Base-by-base conservation (phyloP, 2,329 filamentous ascomycete genomes). In the Beauveria brongniartii region DNA sequence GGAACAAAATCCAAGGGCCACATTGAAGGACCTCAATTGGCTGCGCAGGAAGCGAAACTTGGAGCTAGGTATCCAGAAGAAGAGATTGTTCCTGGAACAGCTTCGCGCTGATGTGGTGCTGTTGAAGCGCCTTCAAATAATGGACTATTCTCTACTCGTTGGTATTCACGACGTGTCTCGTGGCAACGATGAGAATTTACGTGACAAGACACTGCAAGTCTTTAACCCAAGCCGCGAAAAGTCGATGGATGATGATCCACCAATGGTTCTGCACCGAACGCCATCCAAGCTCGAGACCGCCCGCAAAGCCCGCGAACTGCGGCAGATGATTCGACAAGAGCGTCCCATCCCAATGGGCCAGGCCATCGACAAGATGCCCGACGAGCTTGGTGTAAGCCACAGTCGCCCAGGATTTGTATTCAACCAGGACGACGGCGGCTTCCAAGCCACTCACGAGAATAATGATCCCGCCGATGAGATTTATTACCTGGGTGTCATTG, bases 401-500 rank as follows among this genome's bases (percentile, higher is more conserved):
- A 86, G 82, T 66, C 87, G 88, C 50, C 76, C 78, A 22, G 83
- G 84, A 57, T 89, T 92, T 66, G 86, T 93, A 65, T 99, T 97
- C 73, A 97, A 96, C 72, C 86, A 88, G 62, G 93, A 97, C 67
- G 93, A 97, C 70, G 94, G 94, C 54, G 94, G 94, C 3, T 92
- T 97, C 74, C 83, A 88, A 67, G 93, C 94, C 14, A 97, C 94
- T 1, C 92, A 97, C 70, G 92, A 97, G 73, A 87, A 96, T 73
- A 89, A 96, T 64, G 77, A 79, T 18, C 85, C 90, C 1, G 92
- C 89, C 2, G 91, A 97, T 59, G 91, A 96, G 75, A 92, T 99
- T 47, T 99, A 99, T 75, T 99, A 99, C 72, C 84, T 99, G 8
- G 95, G 94, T 41, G 95, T 99, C 68, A 99, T 99, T 73, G 94